These are phyloP conservation scores for Gilbertella persicaria DNA, from an alignment of 371 early-diverging fungal species.

Conservation along the genomic window DNA sequence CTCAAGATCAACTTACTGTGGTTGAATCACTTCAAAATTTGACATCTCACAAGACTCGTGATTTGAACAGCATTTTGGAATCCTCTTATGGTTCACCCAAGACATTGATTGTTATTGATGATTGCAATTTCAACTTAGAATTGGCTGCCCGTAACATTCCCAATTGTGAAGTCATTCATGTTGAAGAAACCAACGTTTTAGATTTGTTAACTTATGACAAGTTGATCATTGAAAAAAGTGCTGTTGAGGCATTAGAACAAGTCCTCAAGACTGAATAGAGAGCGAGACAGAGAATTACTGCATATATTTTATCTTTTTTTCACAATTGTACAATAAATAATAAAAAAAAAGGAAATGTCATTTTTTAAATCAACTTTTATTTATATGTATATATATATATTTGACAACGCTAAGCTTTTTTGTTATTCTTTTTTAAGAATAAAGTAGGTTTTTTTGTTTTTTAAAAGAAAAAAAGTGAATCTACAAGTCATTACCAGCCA, in stretches of 20 bases:
- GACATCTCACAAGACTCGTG: slow-evolving; percentile 60
- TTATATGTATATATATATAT: slow-evolving; percentile 1
- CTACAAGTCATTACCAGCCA: slow-evolving; percentile 26
- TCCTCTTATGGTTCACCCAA: slow-evolving; percentile 43
- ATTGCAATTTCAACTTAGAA: slow-evolving; percentile 55
- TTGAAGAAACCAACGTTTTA: slow-evolving; percentile 77
- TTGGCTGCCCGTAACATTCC: slow-evolving; percentile 72
- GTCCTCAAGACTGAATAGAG: slow-evolving; percentile 31
- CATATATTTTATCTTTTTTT: not conserved
- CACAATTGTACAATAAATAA: not conserved
- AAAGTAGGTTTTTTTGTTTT: slow-evolving; percentile 11
- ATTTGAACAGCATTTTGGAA: slow-evolving; percentile 59
- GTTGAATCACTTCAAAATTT: slow-evolving; percentile 71
- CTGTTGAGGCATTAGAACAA: slow-evolving; percentile 67
- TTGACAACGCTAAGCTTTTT: not conserved
- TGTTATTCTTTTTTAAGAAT: not conserved
- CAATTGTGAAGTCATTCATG: slow-evolving; percentile 63
- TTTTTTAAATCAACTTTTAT: not conserved
- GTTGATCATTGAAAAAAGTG: slow-evolving; percentile 78
- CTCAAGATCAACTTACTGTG: slow-evolving; percentile 85
- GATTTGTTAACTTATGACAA: slow-evolving; percentile 77
- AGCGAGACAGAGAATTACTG: too few species aligned
- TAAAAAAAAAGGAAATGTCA: not conserved
- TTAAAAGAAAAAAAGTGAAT: not conserved
- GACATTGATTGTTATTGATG: slow-evolving; percentile 52